Evolutionary conservation across 2,329 filamentous ascomycete species (phyloP).

Genomic region (Diplodia mutila): DNA sequence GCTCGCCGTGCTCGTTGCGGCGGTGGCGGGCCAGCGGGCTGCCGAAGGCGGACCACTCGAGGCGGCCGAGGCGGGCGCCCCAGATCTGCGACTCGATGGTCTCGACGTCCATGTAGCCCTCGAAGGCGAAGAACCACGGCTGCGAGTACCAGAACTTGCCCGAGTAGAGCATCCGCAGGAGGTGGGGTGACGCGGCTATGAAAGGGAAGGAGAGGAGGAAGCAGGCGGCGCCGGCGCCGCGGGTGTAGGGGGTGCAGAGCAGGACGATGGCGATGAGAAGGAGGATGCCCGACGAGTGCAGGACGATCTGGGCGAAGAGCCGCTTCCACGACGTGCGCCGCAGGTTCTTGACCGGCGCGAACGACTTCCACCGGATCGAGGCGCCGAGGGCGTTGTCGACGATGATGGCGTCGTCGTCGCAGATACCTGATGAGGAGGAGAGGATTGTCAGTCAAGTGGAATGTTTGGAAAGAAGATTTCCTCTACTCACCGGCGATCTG

Average conservation of each 20-base stretch:
- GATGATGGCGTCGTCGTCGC: constrained; percentile 49
- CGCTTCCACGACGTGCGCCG: constrained; percentile 37
- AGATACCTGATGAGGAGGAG: constrained; percentile 27
- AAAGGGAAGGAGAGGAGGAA: constrained; percentile 36
- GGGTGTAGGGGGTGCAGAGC: constrained; percentile 27
- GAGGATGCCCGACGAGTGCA: constrained; percentile 32
- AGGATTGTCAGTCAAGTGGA: neutral
- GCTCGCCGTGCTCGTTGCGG: constrained; percentile 36
- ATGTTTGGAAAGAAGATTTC: neutral
- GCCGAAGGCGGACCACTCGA: constrained; percentile 43
- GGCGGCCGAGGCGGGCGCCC: constrained; percentile 37
- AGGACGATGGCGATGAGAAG: constrained; percentile 29
- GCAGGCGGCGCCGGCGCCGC: constrained; percentile 18
- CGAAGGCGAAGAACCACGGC: constrained; percentile 50
- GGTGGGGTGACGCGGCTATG: constrained; percentile 38
- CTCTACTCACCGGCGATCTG: constrained; percentile 45
- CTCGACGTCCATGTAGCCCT: constrained; percentile 45
- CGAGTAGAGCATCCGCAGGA: constrained; percentile 43
- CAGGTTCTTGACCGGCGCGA: constrained; percentile 40
- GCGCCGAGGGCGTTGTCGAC: constrained; percentile 49
- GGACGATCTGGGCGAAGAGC: constrained; percentile 29
- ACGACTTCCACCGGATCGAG: constrained; percentile 50
- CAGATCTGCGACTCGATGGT: constrained; percentile 44
- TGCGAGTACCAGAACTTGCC: constrained; percentile 48
- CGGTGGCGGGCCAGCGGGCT: constrained; percentile 41